A percentile compares a stretch with the other conserved stretches of the same genome.
phyloP scores from a whole-genome alignment of 108 stramenopile species.

The Cyclotella cryptica region DNA sequence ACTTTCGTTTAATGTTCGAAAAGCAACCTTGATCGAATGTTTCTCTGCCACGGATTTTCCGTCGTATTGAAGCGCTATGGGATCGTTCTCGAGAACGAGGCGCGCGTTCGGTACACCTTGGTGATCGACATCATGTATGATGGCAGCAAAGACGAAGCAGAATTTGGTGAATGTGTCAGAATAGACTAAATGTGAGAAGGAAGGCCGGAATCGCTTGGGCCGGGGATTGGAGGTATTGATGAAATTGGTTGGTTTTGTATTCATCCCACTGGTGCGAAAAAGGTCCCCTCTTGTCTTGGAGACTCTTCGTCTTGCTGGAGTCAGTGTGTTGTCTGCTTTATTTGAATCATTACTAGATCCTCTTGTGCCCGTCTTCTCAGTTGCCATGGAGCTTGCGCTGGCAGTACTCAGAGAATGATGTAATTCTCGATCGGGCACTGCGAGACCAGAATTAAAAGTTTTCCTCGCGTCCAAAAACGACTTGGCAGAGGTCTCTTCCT shows the following conservation, averaged over 20 bases:
- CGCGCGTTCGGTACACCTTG: conserved; percentile 65
- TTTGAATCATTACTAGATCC: neutral
- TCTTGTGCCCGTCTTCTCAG: neutral
- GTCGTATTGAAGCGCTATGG: conserved; percentile 48
- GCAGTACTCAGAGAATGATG: neutral
- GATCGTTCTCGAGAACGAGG: conserved; percentile 63
- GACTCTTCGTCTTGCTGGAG: neutral
- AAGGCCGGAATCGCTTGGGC: conserved; percentile 22
- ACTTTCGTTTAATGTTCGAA: conserved; percentile 39
- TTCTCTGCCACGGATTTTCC: conserved; percentile 61
- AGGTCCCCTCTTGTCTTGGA: neutral
- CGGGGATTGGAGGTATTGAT: neutral
- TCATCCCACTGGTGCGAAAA: neutral
- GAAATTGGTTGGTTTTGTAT: neutral
- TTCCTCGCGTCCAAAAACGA: neutral
- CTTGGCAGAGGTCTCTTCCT: conserved; percentile 13
- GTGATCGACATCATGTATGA: conserved; percentile 64
- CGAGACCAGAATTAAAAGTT: neutral
- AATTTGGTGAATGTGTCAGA: conserved; percentile 57
- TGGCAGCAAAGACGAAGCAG: conserved; percentile 55
- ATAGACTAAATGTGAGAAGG: conserved; percentile 31
- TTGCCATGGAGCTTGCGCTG: neutral
- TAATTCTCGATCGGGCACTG: neutral
- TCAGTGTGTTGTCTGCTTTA: neutral
- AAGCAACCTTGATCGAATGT: conserved; percentile 55